Conservation (phyloP, 1,284 basidiomycete species). For the Rhodotorula sp. region DNA sequence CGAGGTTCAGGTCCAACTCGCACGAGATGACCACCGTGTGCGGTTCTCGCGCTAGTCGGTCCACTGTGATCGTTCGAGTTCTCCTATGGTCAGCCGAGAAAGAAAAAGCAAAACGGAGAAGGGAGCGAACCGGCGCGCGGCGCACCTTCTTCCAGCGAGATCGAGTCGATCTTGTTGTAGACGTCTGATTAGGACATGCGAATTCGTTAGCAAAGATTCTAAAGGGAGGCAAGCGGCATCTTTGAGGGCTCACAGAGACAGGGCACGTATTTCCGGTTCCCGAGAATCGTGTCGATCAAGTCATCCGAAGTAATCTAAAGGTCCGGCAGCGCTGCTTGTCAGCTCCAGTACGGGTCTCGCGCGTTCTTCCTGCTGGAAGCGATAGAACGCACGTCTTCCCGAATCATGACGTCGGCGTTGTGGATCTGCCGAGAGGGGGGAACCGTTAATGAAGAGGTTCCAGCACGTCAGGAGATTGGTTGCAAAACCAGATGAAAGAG, state of each 20-base stretch:
- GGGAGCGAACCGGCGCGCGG: too few relatives aligned
- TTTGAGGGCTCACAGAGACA: slow-evolving; percentile 58
- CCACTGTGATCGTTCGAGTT: slow-evolving; percentile 56
- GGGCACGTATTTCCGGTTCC: slow-evolving; percentile 86
- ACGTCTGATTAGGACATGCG: slow-evolving; percentile 66
- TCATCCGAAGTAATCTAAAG: slow-evolving; percentile 97
- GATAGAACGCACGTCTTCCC: slow-evolving; percentile 74
- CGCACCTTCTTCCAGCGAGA: slow-evolving; percentile 66
- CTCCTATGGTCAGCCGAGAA: background rate
- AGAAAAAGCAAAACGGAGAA: too few relatives aligned
- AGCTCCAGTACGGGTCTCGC: background rate
- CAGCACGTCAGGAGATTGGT: fast-evolving
- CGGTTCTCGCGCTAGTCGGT: slow-evolving; percentile 82
- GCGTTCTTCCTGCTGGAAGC: background rate
- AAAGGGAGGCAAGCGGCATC: background rate
- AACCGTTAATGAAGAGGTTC: too few relatives aligned
- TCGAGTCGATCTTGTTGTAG: slow-evolving; percentile 72
- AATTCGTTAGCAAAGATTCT: slow-evolving; percentile 61
- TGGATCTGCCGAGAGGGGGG: too few relatives aligned
- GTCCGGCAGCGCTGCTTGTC: slow-evolving; percentile 6
- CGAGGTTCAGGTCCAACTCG: slow-evolving; percentile 86
- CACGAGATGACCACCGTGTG: slow-evolving; percentile 91
- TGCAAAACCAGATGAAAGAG: too few relatives aligned
- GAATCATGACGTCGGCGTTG: slow-evolving; percentile 94
- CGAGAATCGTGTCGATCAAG: slow-evolving; percentile 94